Evolutionary conservation across 2,329 filamentous ascomycete species (phyloP).

Genomic region (Penicillium oxalicum): DNA sequence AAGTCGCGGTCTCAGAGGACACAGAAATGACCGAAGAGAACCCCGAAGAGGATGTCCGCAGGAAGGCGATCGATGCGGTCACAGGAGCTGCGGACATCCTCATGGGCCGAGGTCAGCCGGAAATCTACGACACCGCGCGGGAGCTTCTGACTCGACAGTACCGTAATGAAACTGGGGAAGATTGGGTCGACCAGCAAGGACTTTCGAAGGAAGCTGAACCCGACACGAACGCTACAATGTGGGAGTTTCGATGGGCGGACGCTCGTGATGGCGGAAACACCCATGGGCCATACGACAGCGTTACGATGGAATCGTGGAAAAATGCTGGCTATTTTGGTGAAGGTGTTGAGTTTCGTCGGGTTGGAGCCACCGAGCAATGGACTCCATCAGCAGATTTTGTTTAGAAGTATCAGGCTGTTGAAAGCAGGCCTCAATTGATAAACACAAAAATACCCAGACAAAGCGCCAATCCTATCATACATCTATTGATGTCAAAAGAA

Average conservation of each 20-base stretch:
- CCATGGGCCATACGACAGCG: constrained; percentile 81
- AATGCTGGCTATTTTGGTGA: constrained; percentile 89
- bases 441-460: constrained; percentile 21
- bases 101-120: constrained; percentile 71
- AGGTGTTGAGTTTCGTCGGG: constrained; percentile 68
- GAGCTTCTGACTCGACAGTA: constrained; percentile 81
- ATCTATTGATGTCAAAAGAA: constrained; percentile 27
- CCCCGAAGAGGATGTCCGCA: constrained; percentile 62
- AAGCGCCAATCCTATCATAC: constrained; percentile 38
- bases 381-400: constrained; percentile 47
- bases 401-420: constrained; percentile 29
- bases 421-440: constrained; percentile 15
- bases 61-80: constrained; percentile 69
- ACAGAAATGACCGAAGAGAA: constrained; percentile 73
- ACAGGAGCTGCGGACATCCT: constrained; percentile 87
- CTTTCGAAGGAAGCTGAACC: constrained; percentile 25
- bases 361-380: constrained; percentile 53
- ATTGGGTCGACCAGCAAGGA: constrained; percentile 59
- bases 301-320: constrained; percentile 86
- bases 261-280: constrained; percentile 70
- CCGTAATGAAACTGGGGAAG: constrained; percentile 75
- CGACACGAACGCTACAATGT: constrained; percentile 47
- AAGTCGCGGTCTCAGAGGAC: constrained; percentile 39
- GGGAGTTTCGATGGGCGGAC: constrained; percentile 92
- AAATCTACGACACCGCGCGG: constrained; percentile 87